Evolutionary conservation across 805 yeast genomes (phyloP), one percentile per base, ranked within the genome.

Genomic region (Saccharomyces paradoxus): DNA sequence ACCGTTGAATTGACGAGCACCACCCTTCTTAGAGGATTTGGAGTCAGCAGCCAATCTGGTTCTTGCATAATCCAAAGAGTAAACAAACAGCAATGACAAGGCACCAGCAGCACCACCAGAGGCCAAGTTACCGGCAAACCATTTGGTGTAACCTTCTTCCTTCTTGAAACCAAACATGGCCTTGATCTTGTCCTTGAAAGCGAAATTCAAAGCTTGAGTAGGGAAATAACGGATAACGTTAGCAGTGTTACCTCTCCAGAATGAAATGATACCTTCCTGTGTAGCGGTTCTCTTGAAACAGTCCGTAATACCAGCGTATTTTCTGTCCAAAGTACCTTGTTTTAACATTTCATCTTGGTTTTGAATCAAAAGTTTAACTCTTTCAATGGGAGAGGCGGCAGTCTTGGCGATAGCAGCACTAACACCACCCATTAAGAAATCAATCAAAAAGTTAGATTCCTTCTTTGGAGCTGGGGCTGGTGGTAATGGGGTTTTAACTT

Each of bases 231-330:
- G 88, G 81, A 90, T 86, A 75, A 90, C 97, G 80, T 90, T 90
- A 71, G 97, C 97, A 64, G 97, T 91, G 91, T 90, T 90, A 84
- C 97, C 97, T 87, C 97, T 87, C 97, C 97, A 90, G 92, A 90
- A 89, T 62, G 97, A 79, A 65, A 78, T 81, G 62, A 87, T 71
- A 84, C 97, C 97, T 81, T 90, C 97, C 67, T 86, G 89, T 67
- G 87, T 86, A 63, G 91, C 86, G 67, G 97, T 91, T 83, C 97
- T 87, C 71, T 74, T 83, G 95, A 91, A 90, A 81, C 96, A 89
- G 73, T 90, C 97, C 61, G 68, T 78, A 63, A 90, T 91, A 87
- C 97, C 97, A 65, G 78, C 83, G 85, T 91, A 90, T 74, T 80
- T 84, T 71, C 74, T 81, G 66, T 89, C 80, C 71, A 90, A 82